A percentile compares a stretch with the other conserved stretches of the same genome.
These are phyloP conservation scores for Notholithocarpus densiflorus DNA, from an alignment of 306 rosid genomes.

Conservation along the genomic window DNA sequence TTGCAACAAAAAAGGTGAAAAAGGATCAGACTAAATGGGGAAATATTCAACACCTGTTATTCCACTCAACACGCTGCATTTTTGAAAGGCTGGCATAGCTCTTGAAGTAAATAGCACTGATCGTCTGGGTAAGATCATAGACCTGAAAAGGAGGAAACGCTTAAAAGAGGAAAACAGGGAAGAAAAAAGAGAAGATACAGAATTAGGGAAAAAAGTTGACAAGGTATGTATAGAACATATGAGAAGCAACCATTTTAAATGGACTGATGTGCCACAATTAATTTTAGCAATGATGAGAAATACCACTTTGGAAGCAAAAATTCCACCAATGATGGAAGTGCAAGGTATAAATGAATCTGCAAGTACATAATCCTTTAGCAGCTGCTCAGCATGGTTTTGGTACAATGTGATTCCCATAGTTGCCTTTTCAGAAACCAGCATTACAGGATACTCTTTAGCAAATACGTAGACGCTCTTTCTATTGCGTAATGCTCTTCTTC, in stretches of 20 bases:
- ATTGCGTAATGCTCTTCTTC: neutral
- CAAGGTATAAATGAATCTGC: constrained; percentile 65
- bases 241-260: neutral
- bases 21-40: constrained; percentile 14
- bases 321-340: constrained; percentile 62
- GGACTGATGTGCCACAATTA: neutral
- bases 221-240: neutral
- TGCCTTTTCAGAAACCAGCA: constrained; percentile 45
- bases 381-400: constrained; percentile 67
- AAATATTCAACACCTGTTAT: constrained; percentile 59
- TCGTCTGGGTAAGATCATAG: constrained; percentile 62
- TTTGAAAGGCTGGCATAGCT: constrained; percentile 75
- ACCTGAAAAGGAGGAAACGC: constrained; percentile 37
- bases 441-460: constrained; percentile 29
- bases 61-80: constrained; percentile 81
- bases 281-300: constrained; percentile 11
- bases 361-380: constrained; percentile 59
- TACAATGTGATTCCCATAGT: constrained; percentile 66
- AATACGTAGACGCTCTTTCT: constrained; percentile 25
- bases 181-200: constrained; percentile 12
- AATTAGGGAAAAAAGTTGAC: constrained; percentile 5
- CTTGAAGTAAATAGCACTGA: constrained; percentile 72
- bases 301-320: constrained; percentile 87
- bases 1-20: constrained; percentile 14
- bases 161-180: neutral